Conservation (phyloP, 305 asterid genomes). For the Salvia sclarea region DNA sequence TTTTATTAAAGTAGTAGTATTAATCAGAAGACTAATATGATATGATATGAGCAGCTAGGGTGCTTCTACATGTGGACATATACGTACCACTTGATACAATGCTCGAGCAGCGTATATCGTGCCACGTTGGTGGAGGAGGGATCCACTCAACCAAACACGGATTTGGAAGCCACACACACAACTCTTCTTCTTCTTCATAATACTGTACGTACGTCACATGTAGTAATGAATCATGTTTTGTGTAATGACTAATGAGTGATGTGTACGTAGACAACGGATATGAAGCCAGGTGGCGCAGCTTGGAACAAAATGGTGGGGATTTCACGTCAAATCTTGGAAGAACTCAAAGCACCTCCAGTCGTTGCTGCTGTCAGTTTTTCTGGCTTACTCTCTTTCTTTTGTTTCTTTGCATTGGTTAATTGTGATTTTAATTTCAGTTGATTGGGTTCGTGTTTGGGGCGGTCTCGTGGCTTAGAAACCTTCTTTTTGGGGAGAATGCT, state of each 20-base stretch:
- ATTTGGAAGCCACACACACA: conserved; percentile 51
- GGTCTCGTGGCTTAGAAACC: conserved; percentile 58
- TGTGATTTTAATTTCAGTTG: conserved; percentile 56
- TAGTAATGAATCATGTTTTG: too few relatives aligned
- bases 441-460: conserved; percentile 66
- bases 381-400: too few relatives aligned
- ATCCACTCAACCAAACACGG: conserved; percentile 48
- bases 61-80: conserved; percentile 86
- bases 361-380: conserved; percentile 56
- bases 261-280: conserved; percentile 22
- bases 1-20: too few relatives aligned
- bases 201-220: background rate
- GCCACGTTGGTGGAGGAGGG: conserved; percentile 34
- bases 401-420: background rate
- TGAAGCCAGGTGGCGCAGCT: conserved; percentile 25
- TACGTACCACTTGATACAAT: conserved; percentile 58
- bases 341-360: conserved; percentile 72
- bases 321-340: conserved; percentile 55
- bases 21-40: too few relatives aligned
- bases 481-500: conserved; percentile 66
- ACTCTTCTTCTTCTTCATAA: conserved; percentile 33
- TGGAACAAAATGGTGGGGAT: conserved; percentile 41
- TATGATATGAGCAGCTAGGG: conserved; percentile 73
- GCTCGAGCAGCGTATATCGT: conserved; percentile 45
- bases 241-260: background rate